Conservation (phyloP, 2,329 filamentous ascomycete species). For the Alternaria dauci region DNA sequence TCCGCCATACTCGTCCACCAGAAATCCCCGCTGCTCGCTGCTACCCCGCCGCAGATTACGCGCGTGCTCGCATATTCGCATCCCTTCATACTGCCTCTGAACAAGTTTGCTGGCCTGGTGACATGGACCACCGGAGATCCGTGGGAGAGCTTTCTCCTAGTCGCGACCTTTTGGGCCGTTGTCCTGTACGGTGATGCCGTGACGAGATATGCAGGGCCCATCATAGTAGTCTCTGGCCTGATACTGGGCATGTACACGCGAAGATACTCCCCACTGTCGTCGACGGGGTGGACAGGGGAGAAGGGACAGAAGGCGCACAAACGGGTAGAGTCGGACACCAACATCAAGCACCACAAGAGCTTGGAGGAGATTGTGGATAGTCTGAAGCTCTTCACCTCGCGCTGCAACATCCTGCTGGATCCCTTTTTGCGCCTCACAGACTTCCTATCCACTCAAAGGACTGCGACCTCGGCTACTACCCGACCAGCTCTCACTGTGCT, state of each 20-base stretch:
- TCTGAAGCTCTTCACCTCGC: conserved; percentile 84
- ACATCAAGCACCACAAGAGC: conserved; percentile 86
- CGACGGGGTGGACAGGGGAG: conserved; percentile 77
- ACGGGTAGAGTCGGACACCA: conserved; percentile 63
- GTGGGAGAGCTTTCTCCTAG: conserved; percentile 94
- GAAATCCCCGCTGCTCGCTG: conserved; percentile 90
- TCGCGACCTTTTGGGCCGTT: conserved; percentile 84
- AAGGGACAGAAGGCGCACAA: conserved; percentile 64
- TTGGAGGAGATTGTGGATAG: conserved; percentile 97
- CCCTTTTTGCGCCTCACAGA: conserved; percentile 89
- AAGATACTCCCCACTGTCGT: conserved; percentile 88
- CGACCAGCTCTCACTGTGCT: conserved; percentile 87
- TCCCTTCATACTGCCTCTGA: conserved; percentile 88
- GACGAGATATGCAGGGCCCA: conserved; percentile 81
- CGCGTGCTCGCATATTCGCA: conserved; percentile 94
- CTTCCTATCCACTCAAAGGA: conserved; percentile 89
- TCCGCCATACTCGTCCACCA: conserved; percentile 96
- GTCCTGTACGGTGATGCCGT: conserved; percentile 86
- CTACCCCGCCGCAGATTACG: conserved; percentile 93
- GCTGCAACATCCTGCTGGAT: conserved; percentile 91
- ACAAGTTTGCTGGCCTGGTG: conserved; percentile 82
- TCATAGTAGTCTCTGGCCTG: conserved; percentile 79
- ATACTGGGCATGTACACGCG: conserved; percentile 93
- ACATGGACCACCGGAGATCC: conserved; percentile 95
- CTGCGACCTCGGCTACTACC: conserved; percentile 89